Evolutionary conservation across 345 rosid genomes (phyloP).

Genomic region (Acer campestre): DNA sequence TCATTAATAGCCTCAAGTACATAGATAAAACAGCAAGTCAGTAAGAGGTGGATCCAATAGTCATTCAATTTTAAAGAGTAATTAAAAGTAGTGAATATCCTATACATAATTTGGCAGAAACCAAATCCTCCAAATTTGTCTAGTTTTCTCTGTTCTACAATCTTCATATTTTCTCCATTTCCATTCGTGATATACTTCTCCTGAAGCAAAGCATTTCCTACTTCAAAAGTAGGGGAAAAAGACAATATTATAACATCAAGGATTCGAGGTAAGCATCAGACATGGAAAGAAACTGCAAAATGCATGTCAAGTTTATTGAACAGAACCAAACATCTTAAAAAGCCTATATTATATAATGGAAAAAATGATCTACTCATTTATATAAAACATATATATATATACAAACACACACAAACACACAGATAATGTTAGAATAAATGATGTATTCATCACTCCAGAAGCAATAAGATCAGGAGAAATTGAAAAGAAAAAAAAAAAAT

Average conservation of each 20-base stretch:
- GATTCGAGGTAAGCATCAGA: background rate
- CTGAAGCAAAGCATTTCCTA: constrained; percentile 5
- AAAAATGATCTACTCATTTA: background rate
- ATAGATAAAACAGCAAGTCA: background rate
- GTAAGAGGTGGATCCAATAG: background rate
- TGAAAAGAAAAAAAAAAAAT: background rate
- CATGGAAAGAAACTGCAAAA: background rate
- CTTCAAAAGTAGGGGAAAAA: background rate
- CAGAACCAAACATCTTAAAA: background rate
- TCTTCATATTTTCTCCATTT: background rate
- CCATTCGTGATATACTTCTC: background rate
- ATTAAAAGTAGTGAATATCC: background rate
- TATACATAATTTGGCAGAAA: background rate
- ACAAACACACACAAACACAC: no score
- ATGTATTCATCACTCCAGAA: background rate
- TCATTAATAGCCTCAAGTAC: background rate
- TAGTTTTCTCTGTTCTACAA: background rate
- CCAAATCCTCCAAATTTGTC: background rate
- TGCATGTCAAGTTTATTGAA: background rate
- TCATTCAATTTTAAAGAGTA: background rate
- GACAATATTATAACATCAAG: background rate
- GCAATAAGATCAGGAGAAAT: background rate
- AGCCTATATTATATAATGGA: background rate
- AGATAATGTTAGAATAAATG: background rate
- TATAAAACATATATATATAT: no score